Conservation (phyloP, 768 basidiomycete species). For the Tulasnella sp. region DNA sequence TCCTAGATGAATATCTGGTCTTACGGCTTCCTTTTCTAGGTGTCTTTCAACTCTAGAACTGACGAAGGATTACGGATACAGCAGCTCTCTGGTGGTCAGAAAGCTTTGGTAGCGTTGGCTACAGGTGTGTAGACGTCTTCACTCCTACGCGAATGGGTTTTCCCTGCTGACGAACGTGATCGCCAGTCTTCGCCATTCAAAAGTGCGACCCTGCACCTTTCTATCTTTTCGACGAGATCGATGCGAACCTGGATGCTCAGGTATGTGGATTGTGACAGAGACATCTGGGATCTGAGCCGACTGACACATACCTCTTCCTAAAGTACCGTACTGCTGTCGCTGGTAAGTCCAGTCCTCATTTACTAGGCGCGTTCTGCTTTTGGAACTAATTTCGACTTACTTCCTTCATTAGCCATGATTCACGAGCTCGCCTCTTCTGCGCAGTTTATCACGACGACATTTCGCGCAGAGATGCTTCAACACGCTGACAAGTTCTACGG, state of each 20-base stretch:
- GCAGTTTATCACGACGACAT: slow-evolving; percentile 97
- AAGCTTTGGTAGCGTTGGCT: slow-evolving; percentile 90
- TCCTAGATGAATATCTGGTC: not conserved
- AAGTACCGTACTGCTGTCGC: slow-evolving; percentile 97
- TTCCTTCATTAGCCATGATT: slow-evolving; percentile 64
- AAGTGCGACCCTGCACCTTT: slow-evolving; percentile 99
- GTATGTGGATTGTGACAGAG: not conserved
- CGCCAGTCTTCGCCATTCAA: slow-evolving; percentile 89
- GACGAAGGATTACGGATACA: slow-evolving; percentile 95
- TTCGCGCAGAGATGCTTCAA: slow-evolving; percentile 93
- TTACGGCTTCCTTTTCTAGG: slow-evolving; percentile 38
- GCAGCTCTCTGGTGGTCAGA: slow-evolving; percentile 94
- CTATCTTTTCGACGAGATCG: slow-evolving; percentile 99
- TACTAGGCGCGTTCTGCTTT: not conserved
- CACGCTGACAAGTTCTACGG: slow-evolving; percentile 96
- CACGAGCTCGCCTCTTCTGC: slow-evolving; percentile 75
- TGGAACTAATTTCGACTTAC: not conserved
- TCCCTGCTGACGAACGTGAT: not conserved
- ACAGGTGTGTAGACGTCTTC: slow-evolving; percentile 43
- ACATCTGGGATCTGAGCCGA: not conserved
- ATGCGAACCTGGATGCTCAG: slow-evolving; percentile 80
- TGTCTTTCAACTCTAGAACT: slow-evolving; percentile 97
- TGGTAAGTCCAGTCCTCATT: slow-evolving; percentile 39
- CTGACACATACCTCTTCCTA: slow-evolving; percentile 36
- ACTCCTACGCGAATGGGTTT: not conserved